A percentile compares a stretch with the other conserved stretches of the same genome.
These are phyloP conservation scores for Candida rishiriensis DNA, from an alignment of 805 yeast genomes.

Conservation along the genomic window DNA sequence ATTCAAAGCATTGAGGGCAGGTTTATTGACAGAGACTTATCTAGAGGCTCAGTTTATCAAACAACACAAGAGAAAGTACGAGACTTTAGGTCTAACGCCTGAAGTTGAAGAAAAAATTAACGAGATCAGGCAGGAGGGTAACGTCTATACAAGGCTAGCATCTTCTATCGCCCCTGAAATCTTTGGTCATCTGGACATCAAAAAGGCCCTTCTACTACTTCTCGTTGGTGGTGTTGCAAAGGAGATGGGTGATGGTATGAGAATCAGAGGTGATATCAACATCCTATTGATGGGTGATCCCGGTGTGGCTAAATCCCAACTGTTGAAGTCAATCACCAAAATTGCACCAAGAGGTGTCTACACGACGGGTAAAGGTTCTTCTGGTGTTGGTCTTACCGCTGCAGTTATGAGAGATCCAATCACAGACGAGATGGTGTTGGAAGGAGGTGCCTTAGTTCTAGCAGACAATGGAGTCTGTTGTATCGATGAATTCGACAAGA, in stretches of 20 bases:
- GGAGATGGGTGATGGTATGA: constrained; percentile 93
- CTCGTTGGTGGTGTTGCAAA: constrained; percentile 95
- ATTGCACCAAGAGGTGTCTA: constrained; percentile 96
- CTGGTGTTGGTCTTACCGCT: constrained; percentile 98
- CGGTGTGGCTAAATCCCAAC: constrained; percentile 98
- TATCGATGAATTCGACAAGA: constrained; percentile 97
- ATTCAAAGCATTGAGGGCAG: constrained; percentile 86
- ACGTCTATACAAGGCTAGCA: constrained; percentile 75
- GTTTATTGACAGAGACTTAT: constrained; percentile 89
- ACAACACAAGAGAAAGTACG: constrained; percentile 89
- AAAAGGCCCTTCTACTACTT: constrained; percentile 79
- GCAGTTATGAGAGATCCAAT: constrained; percentile 98
- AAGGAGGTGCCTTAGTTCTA: constrained; percentile 95
- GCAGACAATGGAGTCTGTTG: constrained; percentile 99
- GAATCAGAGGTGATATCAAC: constrained; percentile 95
- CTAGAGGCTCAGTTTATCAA: constrained; percentile 80
- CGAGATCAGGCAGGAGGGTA: constrained; percentile 54
- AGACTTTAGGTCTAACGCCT: constrained; percentile 51
- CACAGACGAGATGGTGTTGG: constrained; percentile 97
- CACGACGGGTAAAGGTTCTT: constrained; percentile 97
- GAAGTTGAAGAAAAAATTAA: constrained; percentile 54
- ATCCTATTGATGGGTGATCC: constrained; percentile 98
- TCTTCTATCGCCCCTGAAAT: constrained; percentile 96
- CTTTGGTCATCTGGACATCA: constrained; percentile 89
- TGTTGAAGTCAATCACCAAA: constrained; percentile 83